phyloP scores from a whole-genome alignment of 108 stramenopile genomes.

The Cafeteria roenbergensis region DNA sequence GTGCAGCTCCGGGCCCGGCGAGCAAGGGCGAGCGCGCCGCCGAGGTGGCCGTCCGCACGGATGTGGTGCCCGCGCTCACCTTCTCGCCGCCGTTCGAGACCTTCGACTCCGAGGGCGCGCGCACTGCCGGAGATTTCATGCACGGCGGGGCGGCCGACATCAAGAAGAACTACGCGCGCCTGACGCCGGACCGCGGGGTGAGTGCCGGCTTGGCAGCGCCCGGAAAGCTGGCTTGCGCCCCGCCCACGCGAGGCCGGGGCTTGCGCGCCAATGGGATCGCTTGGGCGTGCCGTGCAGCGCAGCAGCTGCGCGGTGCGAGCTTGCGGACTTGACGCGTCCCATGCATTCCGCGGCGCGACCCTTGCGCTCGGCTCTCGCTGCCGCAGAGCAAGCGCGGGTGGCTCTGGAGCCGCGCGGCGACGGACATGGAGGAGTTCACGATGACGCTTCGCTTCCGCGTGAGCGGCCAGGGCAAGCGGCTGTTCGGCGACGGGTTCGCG shows the following conservation, averaged over 20 bases:
- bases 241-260: too few species aligned
- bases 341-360: too few species aligned
- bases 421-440: not conserved
- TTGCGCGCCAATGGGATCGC: not conserved
- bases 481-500: conserved; percentile 46
- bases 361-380: not conserved
- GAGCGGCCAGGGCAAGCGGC: conserved; percentile 10
- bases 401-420: not conserved
- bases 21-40: too few species aligned
- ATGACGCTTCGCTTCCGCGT: not conserved
- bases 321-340: too few species aligned
- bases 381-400: not conserved
- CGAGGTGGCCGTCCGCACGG: too few species aligned
- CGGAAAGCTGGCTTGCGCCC: too few species aligned
- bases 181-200: not conserved
- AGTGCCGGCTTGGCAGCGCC: not conserved
- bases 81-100: not conserved
- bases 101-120: not conserved
- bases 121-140: not conserved
- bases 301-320: too few species aligned
- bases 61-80: too few species aligned
- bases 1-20: too few species aligned
- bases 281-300: not conserved
- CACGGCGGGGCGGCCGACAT: not conserved
- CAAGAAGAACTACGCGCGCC: not conserved